A percentile compares a stretch with the other conserved stretches of the same genome.
These are phyloP conservation scores for Balakata baccata DNA, from an alignment of 345 rosid genomes.

Conservation along the genomic window DNA sequence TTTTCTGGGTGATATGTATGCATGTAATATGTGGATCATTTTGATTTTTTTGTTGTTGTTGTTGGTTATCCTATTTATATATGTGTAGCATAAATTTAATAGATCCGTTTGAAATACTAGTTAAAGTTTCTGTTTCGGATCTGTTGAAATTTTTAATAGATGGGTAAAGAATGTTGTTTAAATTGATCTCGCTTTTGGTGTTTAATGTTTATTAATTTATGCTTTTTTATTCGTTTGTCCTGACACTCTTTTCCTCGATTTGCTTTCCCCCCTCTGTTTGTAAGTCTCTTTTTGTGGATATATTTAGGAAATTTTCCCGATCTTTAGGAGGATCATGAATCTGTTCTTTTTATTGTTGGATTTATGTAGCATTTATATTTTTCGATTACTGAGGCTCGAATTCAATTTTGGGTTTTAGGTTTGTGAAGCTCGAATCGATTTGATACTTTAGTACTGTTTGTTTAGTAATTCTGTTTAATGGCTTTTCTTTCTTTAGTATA, in stretches of 20 bases:
- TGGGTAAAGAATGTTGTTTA: not conserved
- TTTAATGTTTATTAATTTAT: not conserved
- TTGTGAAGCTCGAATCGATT: too few relatives aligned
- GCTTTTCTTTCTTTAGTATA: too few relatives aligned
- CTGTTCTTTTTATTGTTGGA: not conserved
- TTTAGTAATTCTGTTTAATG: too few relatives aligned
- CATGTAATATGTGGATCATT: not conserved
- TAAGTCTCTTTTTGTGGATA: too few relatives aligned
- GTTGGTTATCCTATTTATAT: not conserved
- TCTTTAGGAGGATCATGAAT: too few relatives aligned
- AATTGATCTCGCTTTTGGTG: not conserved
- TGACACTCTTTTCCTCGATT: not conserved
- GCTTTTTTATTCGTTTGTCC: not conserved
- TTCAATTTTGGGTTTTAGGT: too few relatives aligned
- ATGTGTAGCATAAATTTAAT: not conserved
- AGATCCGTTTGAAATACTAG: not conserved
- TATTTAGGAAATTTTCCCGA: not conserved
- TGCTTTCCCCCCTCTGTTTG: too few relatives aligned
- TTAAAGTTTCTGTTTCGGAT: not conserved
- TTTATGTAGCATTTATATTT: not conserved
- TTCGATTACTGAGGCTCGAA: not conserved
- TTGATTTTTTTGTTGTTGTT: too few relatives aligned
- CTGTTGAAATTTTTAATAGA: not conserved
- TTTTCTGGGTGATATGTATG: too few relatives aligned
- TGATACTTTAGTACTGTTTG: too few relatives aligned